Base-by-base conservation (phyloP, 805 yeast species). In the Kodamaea sagamina region DNA sequence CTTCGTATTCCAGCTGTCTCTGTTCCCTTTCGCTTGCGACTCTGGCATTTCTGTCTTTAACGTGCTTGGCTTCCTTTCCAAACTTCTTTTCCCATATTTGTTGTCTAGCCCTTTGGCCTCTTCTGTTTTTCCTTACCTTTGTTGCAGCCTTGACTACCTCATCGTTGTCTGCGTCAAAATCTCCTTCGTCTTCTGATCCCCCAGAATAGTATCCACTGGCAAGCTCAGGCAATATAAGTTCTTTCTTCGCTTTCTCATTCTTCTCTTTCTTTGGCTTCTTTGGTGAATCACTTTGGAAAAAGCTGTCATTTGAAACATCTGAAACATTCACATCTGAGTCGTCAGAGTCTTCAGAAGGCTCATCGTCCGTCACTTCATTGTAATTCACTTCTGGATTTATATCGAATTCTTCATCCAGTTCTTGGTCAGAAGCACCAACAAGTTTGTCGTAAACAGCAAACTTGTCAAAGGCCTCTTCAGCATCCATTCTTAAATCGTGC, bases 101-200 rank as follows among this genome's bases (percentile, higher is more conserved):
- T 62, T 92, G 93, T 68, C 99, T 82, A 1, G 97, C 99, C 47
- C 98, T 76, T 69, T 93, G 99, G 18, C 99, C 99, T 63, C 97
- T 81, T 67, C 99, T 77, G 63, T 93, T 93, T 55, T 89, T 89
- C 49, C 92, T 77, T 13, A 72, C 74, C 21, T 77, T 58, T 1
- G 82, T 80, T 3, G 74, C 67, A 36, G 69, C 72, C 44, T 80
- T 76, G 4, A 81, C 80, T 7, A 75, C 69, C 36, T 68, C 60
- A 54, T 78, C 82, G 39, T 63, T 56, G 47, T 66, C 72, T n/a
- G 59, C 51, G 12, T 55, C 72, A 25, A 71, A 74, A 24, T 63
- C 69, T 36, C 63, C 68, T 32, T 78, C 84, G 11, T 75, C 80
- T 26, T 86, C 95, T 1, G 87, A 82, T 2, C 86, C 96, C 4